A percentile compares a stretch with the other conserved stretches of the same genome.
These are phyloP conservation scores for Saururus chinensis DNA, from an alignment of 164 flowering plant genomes.

Conservation along the genomic window DNA sequence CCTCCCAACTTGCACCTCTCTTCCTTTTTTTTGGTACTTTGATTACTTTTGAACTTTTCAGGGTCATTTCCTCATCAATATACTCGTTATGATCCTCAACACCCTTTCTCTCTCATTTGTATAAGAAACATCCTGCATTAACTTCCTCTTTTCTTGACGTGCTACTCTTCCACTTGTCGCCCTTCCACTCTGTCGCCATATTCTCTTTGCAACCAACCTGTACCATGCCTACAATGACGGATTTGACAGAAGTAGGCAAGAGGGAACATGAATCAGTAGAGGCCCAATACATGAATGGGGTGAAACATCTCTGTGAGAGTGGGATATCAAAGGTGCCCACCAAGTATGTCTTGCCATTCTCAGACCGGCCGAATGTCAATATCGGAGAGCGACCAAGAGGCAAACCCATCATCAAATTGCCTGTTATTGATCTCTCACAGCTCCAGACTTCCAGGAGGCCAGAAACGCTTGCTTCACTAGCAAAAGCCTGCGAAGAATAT, in stretches of 20 bases:
- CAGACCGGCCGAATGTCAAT: slow-evolving; percentile 38
- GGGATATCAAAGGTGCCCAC: slow-evolving; percentile 52
- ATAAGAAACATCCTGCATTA: no score
- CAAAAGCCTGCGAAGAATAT: slow-evolving; percentile 61
- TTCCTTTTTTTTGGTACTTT: no score
- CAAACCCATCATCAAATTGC: slow-evolving; percentile 26
- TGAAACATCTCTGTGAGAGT: slow-evolving; percentile 47
- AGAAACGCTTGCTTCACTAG: slow-evolving; percentile 40
- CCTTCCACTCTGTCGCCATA: background rate
- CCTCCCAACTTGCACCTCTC: background rate
- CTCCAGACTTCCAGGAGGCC: slow-evolving; percentile 43
- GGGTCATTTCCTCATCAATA: background rate
- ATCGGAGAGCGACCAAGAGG: background rate
- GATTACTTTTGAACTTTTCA: no score
- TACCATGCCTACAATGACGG: slow-evolving; percentile 26
- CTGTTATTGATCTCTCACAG: slow-evolving; percentile 61
- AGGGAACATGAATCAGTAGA: slow-evolving; percentile 11
- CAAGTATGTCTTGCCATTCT: slow-evolving; percentile 57
- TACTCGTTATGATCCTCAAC: no score
- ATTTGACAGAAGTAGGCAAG: slow-evolving; percentile 4
- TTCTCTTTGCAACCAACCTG: background rate
- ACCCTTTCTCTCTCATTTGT: no score
- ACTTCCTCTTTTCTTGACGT: background rate
- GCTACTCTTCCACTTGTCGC: background rate
- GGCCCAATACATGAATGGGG: slow-evolving; percentile 54